Base-by-base conservation (phyloP, 1,284 basidiomycete genomes). In the Cystobasidiaceae sp. region DNA sequence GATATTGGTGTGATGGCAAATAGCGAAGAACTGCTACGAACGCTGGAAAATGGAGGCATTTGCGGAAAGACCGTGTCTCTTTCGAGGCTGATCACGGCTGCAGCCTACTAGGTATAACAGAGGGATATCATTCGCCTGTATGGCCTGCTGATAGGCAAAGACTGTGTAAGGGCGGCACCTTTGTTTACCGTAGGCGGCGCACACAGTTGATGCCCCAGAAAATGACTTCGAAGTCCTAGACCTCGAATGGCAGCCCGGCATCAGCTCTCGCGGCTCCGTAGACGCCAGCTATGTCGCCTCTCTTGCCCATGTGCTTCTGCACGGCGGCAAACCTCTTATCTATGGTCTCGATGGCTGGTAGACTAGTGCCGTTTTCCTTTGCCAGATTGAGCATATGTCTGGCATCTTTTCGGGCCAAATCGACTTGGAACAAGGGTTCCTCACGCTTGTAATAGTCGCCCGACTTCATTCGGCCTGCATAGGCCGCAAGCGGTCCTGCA, bases 401-500 rank as follows among this genome's bases (percentile, higher is more conserved):
- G 11, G 66, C 59, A 27, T 67, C 66, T 33, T 67, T 67, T 43
- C 66, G 27, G 4, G 66, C 66, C 21, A 67, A 59, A 62, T 67
- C 66, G 45, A 67, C 52, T 27, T 50, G 59, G 50, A 67, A 67
- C 5, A 67, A 39, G 5, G 66, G 66, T 44, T 67, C 66, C 37
- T 67, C 66, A 5, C 66, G 49, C 45, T 62, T 60, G 52, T 67
- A 39, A 30, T 67, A 67, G 27, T 61, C 58, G 27, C 66, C 66
- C 11, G 57, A 54, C 25, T 34, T 44, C 66, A 67, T 67, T 4
- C 66, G 66, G 3, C 56, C 57, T 2, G 41, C 25, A 44, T 67
- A 67, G 9, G 41, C 58, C 3, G 57, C 43, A 34, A 61, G 43
- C 9, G 66, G 66, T 17, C 58, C 66, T 32, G 19, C 28, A 28